phyloP scores from a whole-genome alignment of 495 filamentous ascomycete genomes.

The Penicillium ucsense region DNA sequence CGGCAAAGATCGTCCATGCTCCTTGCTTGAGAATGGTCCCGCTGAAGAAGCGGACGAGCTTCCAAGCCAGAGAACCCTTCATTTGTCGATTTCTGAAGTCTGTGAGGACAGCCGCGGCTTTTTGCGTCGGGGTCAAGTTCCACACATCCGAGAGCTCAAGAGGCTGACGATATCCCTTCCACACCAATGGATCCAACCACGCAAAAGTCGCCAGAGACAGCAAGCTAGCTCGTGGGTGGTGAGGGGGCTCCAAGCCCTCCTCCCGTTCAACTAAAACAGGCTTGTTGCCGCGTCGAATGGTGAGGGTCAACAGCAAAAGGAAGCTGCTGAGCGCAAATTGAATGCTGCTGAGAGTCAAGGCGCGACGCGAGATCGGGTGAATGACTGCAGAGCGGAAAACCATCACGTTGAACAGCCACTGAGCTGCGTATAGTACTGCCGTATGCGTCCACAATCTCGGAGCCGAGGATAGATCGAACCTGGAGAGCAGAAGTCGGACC shows the following conservation, averaged over 20 bases:
- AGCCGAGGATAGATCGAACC: slow-evolving; percentile 49
- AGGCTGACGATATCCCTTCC: slow-evolving; percentile 81
- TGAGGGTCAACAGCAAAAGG: slow-evolving; percentile 63
- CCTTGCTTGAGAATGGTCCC: slow-evolving; percentile 67
- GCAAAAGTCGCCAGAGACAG: slow-evolving; percentile 79
- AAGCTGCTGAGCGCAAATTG: slow-evolving; percentile 68
- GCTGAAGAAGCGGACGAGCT: slow-evolving; percentile 77
- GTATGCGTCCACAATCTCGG: slow-evolving; percentile 90
- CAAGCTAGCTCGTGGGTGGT: slow-evolving; percentile 76
- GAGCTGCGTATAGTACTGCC: slow-evolving; percentile 68
- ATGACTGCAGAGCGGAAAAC: slow-evolving; percentile 80
- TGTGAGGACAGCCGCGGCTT: slow-evolving; percentile 66
- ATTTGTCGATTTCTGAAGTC: slow-evolving; percentile 82
- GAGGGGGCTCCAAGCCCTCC: slow-evolving; percentile 73
- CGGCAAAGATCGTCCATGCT: slow-evolving; percentile 65
- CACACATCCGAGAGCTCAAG: slow-evolving; percentile 78
- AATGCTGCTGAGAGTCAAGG: slow-evolving; percentile 50
- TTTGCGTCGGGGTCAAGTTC: slow-evolving; percentile 83
- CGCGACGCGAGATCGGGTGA: slow-evolving; percentile 50
- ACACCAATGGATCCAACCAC: slow-evolving; percentile 86
- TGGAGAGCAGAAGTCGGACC: slow-evolving; percentile 62
- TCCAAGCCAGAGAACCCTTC: slow-evolving; percentile 69
- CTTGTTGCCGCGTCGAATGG: slow-evolving; percentile 87
- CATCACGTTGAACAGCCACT: slow-evolving; percentile 68
- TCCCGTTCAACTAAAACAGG: slow-evolving; percentile 78